phyloP scores from a whole-genome alignment of 345 rosid genomes.

The Sonneratia caseolaris region DNA sequence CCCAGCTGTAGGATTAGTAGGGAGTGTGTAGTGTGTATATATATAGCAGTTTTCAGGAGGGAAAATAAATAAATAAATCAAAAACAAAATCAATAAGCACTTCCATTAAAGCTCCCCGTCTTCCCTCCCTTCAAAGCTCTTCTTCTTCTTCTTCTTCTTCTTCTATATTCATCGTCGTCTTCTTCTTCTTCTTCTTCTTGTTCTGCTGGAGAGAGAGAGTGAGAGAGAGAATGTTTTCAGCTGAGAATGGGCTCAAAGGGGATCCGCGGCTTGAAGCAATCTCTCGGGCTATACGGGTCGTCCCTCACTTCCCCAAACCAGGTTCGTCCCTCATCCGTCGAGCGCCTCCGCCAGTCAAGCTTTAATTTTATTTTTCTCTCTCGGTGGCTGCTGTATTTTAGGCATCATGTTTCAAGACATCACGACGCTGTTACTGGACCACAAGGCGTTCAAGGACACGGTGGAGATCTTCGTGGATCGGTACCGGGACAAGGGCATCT shows the following conservation, averaged over 20 bases:
- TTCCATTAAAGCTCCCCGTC: constrained; percentile 5
- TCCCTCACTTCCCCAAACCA: constrained; percentile 69
- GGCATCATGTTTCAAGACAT: constrained; percentile 99
- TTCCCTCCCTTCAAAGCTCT: background rate
- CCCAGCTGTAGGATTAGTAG: background rate
- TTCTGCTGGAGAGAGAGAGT: background rate
- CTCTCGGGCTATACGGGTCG: constrained; percentile 55
- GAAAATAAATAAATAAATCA: background rate
- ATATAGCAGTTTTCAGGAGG: constrained; percentile 12
- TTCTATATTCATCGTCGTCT: background rate
- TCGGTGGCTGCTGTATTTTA: constrained; percentile 10
- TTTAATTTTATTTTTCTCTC: background rate
- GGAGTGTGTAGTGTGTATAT: background rate
- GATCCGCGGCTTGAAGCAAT: constrained; percentile 64
- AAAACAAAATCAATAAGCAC: background rate
- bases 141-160: background rate
- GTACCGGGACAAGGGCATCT: constrained; percentile 72
- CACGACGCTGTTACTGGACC: constrained; percentile 79
- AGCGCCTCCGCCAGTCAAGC: background rate
- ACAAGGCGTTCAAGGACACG: constrained; percentile 74
- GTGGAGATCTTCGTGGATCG: constrained; percentile 94
- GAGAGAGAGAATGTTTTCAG: constrained; percentile 41
- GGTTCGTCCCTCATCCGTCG: constrained; percentile 21
- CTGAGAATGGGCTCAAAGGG: constrained; percentile 65
- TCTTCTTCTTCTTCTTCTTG: background rate